Evolutionary conservation across 2,329 filamentous ascomycete species (phyloP), one percentile per base, ranked within the genome.

Genomic region (Exophiala calicioides): DNA sequence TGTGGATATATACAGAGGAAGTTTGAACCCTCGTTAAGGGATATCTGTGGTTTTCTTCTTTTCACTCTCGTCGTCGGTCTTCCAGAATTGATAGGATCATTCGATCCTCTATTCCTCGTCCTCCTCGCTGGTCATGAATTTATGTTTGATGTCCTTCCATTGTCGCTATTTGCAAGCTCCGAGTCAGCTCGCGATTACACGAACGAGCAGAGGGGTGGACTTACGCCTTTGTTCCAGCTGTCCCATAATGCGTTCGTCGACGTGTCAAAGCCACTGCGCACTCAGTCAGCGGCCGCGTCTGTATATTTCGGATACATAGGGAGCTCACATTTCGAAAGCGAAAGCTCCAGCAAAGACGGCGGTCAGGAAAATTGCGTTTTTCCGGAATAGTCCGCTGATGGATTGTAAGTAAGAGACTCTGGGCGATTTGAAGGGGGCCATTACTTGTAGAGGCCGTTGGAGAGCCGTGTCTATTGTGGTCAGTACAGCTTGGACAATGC

Each of bases 91-190:
- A 27, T 12, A 31, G 10, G 21, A 21, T 13, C 21, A 36, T 12
- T 66, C 65, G 31, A 34, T 29, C 37, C 31, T 35, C 55, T 69
- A 63, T 50, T 85, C 83, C 56, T 84, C 80, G 58, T 83, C 83
- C 57, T 86, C 84, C 46, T 76, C 80, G 50, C 78, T 77, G 73
- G 87, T 74, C 64, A 95, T 71, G 72, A 95, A 98, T 73, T 80
- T 85, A 71, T 84, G 76, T 76, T 94, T 91, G 77, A 98, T 96
- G 71, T 98, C 93, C 81, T 96, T 96, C 93, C 93, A 97, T 94
- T 96, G 91, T 66, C 91, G 89, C 91, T 97, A 66, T 61, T 49
- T 8, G 16, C 15, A 30, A 41, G 49, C 42, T 48, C 36, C 46
- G 30, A 27, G 18, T 7, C 29, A 23, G 26, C 10, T 12, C 16